Conservation (phyloP, 2,329 filamentous ascomycete species). For the Fusarium pilosicola region DNA sequence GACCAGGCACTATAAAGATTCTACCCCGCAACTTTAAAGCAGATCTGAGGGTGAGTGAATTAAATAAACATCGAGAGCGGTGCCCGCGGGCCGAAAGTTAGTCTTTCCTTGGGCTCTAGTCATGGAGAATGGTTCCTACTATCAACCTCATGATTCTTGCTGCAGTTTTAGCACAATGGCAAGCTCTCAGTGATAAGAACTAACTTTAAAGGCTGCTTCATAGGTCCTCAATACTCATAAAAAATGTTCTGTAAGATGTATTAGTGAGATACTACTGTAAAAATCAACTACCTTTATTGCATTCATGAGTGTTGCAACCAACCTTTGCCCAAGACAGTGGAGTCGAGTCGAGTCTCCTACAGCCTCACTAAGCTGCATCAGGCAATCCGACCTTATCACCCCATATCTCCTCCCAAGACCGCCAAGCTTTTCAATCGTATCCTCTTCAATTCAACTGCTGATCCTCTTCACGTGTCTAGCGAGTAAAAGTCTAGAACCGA, state of each 20-base stretch:
- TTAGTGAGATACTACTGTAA: too few species aligned
- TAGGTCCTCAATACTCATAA: not conserved
- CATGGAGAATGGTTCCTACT: not conserved
- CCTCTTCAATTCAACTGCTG: not conserved
- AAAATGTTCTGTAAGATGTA: not conserved
- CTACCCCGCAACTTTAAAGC: not conserved
- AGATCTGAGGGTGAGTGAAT: too few species aligned
- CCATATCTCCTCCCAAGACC: not conserved
- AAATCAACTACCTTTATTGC: not conserved
- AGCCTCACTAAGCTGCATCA: not conserved
- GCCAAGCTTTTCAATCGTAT: not conserved
- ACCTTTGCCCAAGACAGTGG: not conserved
- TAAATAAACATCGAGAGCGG: not conserved
- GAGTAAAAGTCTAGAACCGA: not conserved
- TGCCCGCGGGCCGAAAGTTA: not conserved
- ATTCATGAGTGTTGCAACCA: not conserved
- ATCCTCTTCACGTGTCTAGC: not conserved
- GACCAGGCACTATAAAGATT: not conserved
- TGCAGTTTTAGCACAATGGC: not conserved
- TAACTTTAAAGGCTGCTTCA: not conserved
- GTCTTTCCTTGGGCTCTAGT: too few species aligned
- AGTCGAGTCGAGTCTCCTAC: too few species aligned
- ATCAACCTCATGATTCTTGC: not conserved
- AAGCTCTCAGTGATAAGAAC: too few species aligned
- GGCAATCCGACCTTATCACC: not conserved